Evolutionary conservation across 208 protist genomes (phyloP).

Genomic region (Wallacemonas sp.): DNA sequence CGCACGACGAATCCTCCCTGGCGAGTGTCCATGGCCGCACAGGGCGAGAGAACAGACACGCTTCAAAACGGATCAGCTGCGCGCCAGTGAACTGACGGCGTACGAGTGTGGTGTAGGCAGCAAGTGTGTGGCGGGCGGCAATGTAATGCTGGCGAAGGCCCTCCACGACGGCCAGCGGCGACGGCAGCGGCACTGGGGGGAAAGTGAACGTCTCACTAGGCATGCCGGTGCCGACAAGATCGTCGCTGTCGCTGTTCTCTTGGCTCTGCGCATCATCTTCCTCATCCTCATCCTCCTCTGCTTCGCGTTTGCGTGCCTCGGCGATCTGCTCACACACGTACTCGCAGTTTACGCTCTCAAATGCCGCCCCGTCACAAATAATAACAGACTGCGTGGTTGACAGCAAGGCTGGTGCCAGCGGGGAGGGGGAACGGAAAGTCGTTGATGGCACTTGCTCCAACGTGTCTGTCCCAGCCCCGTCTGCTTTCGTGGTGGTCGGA

Average conservation of each 20-base stretch:
- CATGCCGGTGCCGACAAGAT: not conserved
- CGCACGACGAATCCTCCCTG: too few relatives aligned
- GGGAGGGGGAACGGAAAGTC: not conserved
- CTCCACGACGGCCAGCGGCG: slow-evolving; percentile 11
- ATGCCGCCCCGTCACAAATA: slow-evolving; percentile 16
- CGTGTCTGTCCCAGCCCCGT: too few relatives aligned
- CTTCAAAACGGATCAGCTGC: not conserved
- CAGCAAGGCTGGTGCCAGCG: not conserved
- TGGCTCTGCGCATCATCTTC: not conserved
- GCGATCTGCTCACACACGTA: slow-evolving; percentile 19
- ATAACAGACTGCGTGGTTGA: slow-evolving; percentile 34
- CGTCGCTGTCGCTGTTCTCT: not conserved
- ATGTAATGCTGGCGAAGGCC: slow-evolving; percentile 23
- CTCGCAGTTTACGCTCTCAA: slow-evolving; percentile 19
- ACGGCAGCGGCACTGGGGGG: slow-evolving; percentile 10
- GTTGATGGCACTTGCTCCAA: too few relatives aligned
- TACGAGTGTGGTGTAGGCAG: not conserved
- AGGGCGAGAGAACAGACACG: not conserved
- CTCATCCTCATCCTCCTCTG: not conserved
- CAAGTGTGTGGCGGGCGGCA: slow-evolving; percentile 16
- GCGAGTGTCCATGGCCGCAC: not conserved
- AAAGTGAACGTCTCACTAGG: not conserved
- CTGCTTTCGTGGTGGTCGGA: too few relatives aligned
- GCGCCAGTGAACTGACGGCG: slow-evolving; percentile 2
- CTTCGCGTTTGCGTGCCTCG: not conserved